These are phyloP conservation scores for Dendrobium officinale DNA, from an alignment of 106 monocot genomes.

Conservation along the genomic window DNA sequence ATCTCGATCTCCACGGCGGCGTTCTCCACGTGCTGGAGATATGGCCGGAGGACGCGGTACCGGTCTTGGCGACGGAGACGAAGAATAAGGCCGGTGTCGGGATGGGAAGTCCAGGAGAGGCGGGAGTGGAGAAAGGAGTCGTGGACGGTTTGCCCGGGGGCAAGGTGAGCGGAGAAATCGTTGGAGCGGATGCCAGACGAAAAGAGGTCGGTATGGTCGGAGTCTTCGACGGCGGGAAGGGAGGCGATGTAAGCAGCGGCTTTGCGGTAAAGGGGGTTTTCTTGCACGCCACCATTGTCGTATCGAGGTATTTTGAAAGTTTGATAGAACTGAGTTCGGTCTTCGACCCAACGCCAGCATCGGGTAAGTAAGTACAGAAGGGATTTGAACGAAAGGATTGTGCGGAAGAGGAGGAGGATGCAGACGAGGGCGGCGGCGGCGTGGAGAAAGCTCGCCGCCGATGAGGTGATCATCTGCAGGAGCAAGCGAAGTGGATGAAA, in stretches of 20 bases:
- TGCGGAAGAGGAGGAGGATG: conserved; percentile 27
- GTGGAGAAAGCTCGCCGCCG: neutral
- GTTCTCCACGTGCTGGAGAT: conserved; percentile 53
- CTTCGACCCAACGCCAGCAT: conserved; percentile 27
- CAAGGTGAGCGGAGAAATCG: conserved; percentile 41
- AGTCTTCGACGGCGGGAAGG: conserved; percentile 54
- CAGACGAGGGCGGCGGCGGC: neutral
- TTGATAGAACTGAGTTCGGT: conserved; percentile 35
- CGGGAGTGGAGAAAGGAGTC: conserved; percentile 51
- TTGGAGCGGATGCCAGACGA: conserved; percentile 24
- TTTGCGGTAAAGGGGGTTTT: conserved; percentile 64
- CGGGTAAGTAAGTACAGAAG: conserved; percentile 16
- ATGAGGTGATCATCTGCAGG: neutral
- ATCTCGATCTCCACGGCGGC: conserved; percentile 39
- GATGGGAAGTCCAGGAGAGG: conserved; percentile 35
- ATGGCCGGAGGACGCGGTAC: conserved; percentile 48
- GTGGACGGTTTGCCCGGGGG: conserved; percentile 21
- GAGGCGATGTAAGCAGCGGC: conserved; percentile 39
- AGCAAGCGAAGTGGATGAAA: too few relatives aligned
- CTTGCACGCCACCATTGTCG: conserved; percentile 18
- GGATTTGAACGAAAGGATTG: conserved; percentile 27
- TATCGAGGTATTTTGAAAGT: conserved; percentile 44
- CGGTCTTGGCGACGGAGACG: conserved; percentile 33
- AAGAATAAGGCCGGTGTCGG: conserved; percentile 17
- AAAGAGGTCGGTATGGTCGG: conserved; percentile 33